Base-by-base conservation (phyloP, 768 basidiomycete genomes). In the Pleurotus giganteus region DNA sequence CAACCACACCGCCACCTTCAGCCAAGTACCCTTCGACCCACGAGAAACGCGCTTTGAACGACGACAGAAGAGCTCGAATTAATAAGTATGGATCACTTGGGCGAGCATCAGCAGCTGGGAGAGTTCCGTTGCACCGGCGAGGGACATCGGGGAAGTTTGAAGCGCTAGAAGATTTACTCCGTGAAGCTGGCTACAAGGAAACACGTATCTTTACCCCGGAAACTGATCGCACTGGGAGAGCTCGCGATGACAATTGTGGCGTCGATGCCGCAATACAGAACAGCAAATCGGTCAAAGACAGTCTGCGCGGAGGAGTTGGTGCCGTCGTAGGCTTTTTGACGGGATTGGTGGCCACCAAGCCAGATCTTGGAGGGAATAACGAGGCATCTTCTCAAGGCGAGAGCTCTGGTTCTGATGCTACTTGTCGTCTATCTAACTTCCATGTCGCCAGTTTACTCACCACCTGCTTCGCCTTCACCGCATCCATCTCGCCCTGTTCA, bases 141-240 rank as follows among this genome's bases (percentile, higher is more conserved):
- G 91, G 91, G 1, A 91, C 82, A 17, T 91, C 90, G 2, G 82
- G 81, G 58, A 89, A 83, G 3, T 94, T 92, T 59, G 92, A 94
- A 60, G 78, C 83, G 4, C 78, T 96, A 17, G 94, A 94, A 60
- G 91, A 94, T 70, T 75, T 97, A 15, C 77, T 97, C 24, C 77
- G 83, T 47, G 89, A 93, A 66, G 91, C 91, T 1, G 94, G 94
- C 1, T 95, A 94, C 76, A 93, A 92, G 67, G 94, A 96, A 65
- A 94, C 92, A 2, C 81, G 93, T 39, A 79, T 97, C 9, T 89
- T 91, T 62, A 94, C 94, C 0, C 93, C 94, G 6, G 91, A 94
- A 68, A 74, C 78, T 3, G 89, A 92, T 56, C 78, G 80, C 34
- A 63, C 65, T 15, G 72, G 71, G 15, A 65, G 66, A 23, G 62